phyloP scores from a whole-genome alignment of 345 rosid genomes.

The Psidium friedrichsthalianum region DNA sequence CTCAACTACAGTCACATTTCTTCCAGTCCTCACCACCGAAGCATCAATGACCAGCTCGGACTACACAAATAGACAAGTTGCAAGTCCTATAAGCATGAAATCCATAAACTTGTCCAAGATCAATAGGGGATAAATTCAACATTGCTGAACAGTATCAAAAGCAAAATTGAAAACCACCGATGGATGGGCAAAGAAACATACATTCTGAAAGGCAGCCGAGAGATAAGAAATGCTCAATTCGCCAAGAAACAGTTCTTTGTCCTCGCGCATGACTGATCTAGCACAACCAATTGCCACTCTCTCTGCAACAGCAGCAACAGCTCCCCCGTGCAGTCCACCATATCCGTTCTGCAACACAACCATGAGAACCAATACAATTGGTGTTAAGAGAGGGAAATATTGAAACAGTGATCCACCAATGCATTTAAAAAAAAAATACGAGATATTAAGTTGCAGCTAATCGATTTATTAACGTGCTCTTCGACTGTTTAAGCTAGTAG shows the following conservation, averaged over 20 bases:
- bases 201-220: slow-evolving; percentile 33
- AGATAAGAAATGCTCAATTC: slow-evolving; percentile 65
- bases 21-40: slow-evolving; percentile 58
- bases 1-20: slow-evolving; percentile 47
- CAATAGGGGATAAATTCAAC: background rate
- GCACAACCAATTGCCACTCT: slow-evolving; percentile 56
- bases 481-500: background rate
- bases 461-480: background rate
- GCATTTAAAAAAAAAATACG: background rate
- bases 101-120: background rate
- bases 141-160: background rate
- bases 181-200: background rate
- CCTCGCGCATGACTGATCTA: slow-evolving; percentile 44
- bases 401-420: background rate
- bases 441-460: background rate
- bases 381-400: background rate
- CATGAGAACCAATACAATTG: background rate
- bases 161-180: background rate
- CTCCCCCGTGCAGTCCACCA: slow-evolving; percentile 59
- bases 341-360: slow-evolving; percentile 27
- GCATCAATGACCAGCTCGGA: slow-evolving; percentile 44
- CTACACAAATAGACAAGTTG: slow-evolving; percentile 15
- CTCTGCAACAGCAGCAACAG: slow-evolving; percentile 57
- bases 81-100: background rate
- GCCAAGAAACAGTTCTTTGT: slow-evolving; percentile 50